phyloP scores from a whole-genome alignment of 179 eudicot genomes.

The Heliamphora pulchella region DNA sequence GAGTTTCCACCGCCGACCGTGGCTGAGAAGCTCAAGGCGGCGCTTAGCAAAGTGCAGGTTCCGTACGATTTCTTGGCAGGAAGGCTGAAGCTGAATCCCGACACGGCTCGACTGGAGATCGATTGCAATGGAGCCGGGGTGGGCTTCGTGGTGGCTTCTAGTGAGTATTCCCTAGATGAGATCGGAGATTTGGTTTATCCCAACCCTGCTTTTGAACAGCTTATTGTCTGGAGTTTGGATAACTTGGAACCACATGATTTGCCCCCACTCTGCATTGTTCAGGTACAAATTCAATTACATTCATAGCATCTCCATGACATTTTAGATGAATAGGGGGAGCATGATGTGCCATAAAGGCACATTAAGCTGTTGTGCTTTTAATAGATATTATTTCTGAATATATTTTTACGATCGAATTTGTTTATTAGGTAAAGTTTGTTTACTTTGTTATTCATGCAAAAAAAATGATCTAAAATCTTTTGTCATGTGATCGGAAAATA shows the following conservation, averaged over 20 bases:
- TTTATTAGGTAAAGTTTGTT: too few species aligned
- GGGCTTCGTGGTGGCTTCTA: slow-evolving; percentile 58
- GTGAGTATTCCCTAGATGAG: slow-evolving; percentile 47
- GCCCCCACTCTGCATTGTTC: slow-evolving; percentile 64
- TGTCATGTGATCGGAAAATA: too few species aligned
- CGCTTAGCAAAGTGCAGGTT: slow-evolving; percentile 39
- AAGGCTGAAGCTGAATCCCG: slow-evolving; percentile 41
- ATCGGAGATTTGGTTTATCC: slow-evolving; percentile 87
- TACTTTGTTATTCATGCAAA: too few species aligned
- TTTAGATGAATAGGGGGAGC: too few species aligned
- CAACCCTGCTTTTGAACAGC: slow-evolving; percentile 68
- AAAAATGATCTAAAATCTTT: too few species aligned
- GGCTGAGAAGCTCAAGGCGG: slow-evolving; percentile 29
- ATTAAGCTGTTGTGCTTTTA: too few species aligned
- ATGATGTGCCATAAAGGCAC: too few species aligned
- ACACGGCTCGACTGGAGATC: slow-evolving; percentile 48
- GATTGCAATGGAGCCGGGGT: slow-evolving; percentile 53
- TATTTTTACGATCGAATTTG: too few species aligned
- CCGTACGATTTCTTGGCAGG: slow-evolving; percentile 61
- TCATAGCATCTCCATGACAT: neutral
- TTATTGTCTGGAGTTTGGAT: slow-evolving; percentile 38
- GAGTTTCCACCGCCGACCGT: slow-evolving; percentile 47
- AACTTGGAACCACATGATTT: slow-evolving; percentile 34
- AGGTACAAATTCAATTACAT: slow-evolving; percentile 33
- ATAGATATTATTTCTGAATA: too few species aligned